phyloP scores from a whole-genome alignment of 192 early-diverging fungal species.

The Coemansia sp. region DNA sequence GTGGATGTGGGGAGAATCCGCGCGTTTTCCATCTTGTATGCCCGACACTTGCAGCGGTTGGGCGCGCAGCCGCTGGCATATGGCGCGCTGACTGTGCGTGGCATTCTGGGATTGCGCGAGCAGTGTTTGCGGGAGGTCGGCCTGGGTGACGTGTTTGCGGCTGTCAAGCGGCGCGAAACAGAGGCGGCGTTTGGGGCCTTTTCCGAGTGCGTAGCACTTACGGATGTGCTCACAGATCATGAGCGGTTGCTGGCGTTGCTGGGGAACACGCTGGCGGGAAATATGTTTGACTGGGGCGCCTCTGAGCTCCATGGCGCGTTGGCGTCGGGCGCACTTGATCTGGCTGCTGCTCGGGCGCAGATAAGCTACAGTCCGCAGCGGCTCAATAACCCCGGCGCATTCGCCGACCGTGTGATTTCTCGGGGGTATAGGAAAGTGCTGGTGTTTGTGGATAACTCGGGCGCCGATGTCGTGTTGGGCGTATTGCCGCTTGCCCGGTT shows the following conservation, averaged over 20 bases:
- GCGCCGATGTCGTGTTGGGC: constrained; percentile 78
- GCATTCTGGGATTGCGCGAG: constrained; percentile 73
- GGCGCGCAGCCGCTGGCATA: constrained; percentile 72
- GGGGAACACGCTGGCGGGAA: constrained; percentile 74
- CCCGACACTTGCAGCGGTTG: constrained; percentile 64
- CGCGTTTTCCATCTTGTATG: constrained; percentile 68
- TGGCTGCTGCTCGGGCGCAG: constrained; percentile 56
- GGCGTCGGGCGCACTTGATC: constrained; percentile 60
- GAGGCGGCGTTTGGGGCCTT: constrained; percentile 60
- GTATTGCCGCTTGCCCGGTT: constrained; percentile 76
- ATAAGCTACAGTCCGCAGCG: constrained; percentile 34
- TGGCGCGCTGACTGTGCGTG: constrained; percentile 71
- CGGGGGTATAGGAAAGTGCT: constrained; percentile 60
- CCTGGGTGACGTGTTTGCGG: constrained; percentile 73
- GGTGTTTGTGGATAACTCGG: constrained; percentile 84
- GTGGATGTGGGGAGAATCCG: constrained; percentile 16
- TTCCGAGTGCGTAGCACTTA: constrained; percentile 44
- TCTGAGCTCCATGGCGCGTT: constrained; percentile 62
- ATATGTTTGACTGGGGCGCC: constrained; percentile 88
- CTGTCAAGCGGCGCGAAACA: constrained; percentile 71
- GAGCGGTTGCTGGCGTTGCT: constrained; percentile 53
- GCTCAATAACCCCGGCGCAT: constrained; percentile 53
- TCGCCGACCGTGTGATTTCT: constrained; percentile 50
- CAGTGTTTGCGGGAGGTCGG: constrained; percentile 83
- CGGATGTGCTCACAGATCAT: constrained; percentile 52